phyloP scores from a whole-genome alignment of 805 yeast species.

The Barnettozyma sucrosica region DNA sequence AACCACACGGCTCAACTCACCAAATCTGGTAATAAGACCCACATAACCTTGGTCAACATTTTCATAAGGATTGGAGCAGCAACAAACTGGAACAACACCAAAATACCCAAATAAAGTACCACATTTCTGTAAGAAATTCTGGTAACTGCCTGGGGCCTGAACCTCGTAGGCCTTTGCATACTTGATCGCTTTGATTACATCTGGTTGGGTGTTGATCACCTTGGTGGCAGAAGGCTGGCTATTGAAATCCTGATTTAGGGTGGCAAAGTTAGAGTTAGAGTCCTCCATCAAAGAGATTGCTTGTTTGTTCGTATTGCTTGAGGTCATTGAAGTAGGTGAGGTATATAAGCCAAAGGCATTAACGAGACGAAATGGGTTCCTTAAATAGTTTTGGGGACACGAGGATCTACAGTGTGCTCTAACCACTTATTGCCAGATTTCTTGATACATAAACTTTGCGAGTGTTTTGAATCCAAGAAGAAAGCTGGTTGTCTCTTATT shows the following conservation, averaged over 20 bases:
- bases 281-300: not conserved
- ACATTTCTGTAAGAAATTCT: slow-evolving; percentile 30
- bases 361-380: not conserved
- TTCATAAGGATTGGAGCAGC: slow-evolving; percentile 51
- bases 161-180: slow-evolving; percentile 38
- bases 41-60: slow-evolving; percentile 62
- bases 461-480: too few species aligned
- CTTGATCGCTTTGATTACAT: slow-evolving; percentile 9
- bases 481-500: too few species aligned
- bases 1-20: slow-evolving; percentile 56
- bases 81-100: slow-evolving; percentile 37
- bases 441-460: too few species aligned
- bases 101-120: slow-evolving; percentile 45
- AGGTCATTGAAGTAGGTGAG: not conserved
- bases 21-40: slow-evolving; percentile 61
- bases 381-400: not conserved
- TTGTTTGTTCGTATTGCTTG: not conserved
- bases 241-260: slow-evolving; percentile 1
- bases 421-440: too few species aligned
- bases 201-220: slow-evolving; percentile 5
- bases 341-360: not conserved
- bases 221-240: not conserved
- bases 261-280: not conserved
- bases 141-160: slow-evolving; percentile 38
- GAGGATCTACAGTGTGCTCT: too few species aligned